Evolutionary conservation across 768 basidiomycete genomes (phyloP), one percentile per base, ranked within the genome.

Genomic region (Tylopilus sp.): DNA sequence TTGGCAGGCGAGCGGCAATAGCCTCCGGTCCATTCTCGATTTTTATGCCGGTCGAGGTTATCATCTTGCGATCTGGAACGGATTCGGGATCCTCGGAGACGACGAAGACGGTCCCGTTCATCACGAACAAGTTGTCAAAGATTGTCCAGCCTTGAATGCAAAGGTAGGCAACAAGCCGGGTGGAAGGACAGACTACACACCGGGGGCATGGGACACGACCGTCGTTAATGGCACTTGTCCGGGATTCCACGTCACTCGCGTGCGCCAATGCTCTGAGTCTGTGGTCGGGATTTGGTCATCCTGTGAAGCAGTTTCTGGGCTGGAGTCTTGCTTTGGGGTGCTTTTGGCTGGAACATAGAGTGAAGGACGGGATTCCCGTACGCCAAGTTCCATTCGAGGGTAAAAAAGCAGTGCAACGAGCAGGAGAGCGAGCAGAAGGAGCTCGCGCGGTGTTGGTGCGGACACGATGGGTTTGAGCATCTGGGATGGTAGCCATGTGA

Each of bases 61-160:
- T 87, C 43, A 77, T 75, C 1, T 76, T 70, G 13, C 83, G 70
- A 42, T 85, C 76, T 13, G 94, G 94, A 40, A 93, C 66, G 3
- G 67, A 71, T 9, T 76, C 73, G 7, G 87, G 88, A 18, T 83
- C 71, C 66, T 92, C 83, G 3, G 86, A 80, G 38, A 98, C 91
- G 57, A 95, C 75, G 64, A 84, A 93, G 33, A 88, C 78, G 7
- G 88, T 85, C 40, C 91, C 91, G 57, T 92, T 90, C 59, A 83
- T 72, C 50, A 92, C 69, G 64, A 90, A 95, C 10, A 95, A 75
- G 50, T 78, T 81, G 70, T 94, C 90, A 53, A 93, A 85, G 46
- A 94, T 83, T 2, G 92, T 91, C 93, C 91, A 97, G 28, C 93
- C 92, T 93, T 62, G 30, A 5, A 42, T 28, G 12, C 2, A 35